Conservation (phyloP, 2,329 filamentous ascomycete species). For the Fusarium hainanense region DNA sequence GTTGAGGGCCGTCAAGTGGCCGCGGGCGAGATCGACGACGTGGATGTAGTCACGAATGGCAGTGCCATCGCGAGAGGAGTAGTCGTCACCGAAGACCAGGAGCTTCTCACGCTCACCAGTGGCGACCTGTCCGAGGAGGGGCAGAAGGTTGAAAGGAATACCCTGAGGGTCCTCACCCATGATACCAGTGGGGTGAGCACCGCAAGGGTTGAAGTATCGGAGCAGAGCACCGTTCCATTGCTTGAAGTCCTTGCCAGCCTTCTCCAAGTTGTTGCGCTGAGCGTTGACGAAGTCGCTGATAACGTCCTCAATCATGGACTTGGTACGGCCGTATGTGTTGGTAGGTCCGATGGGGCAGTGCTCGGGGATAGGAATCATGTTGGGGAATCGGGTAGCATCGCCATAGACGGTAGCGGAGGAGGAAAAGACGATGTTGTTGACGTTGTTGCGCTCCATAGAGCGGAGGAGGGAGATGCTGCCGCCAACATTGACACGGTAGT, state of each 20-base stretch:
- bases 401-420: slow-evolving; percentile 98
- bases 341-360: slow-evolving; percentile 95
- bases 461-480: slow-evolving; percentile 89
- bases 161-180: slow-evolving; percentile 99
- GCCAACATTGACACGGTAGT: slow-evolving; percentile 96
- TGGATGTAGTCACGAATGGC: slow-evolving; percentile 99
- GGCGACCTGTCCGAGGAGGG: slow-evolving; percentile 93
- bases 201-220: slow-evolving; percentile 97
- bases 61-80: slow-evolving; percentile 88
- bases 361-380: slow-evolving; percentile 99
- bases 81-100: slow-evolving; percentile 95
- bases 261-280: slow-evolving; percentile 83
- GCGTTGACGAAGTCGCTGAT: slow-evolving; percentile 92
- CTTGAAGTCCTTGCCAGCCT: slow-evolving; percentile 79
- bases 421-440: slow-evolving; percentile 98
- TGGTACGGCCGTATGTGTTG: slow-evolving; percentile 97
- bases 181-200: slow-evolving; percentile 92
- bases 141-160: slow-evolving; percentile 94
- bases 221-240: slow-evolving; percentile 94
- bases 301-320: slow-evolving; percentile 89
- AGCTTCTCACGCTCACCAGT: slow-evolving; percentile 95
- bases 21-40: slow-evolving; percentile 87
- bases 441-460: slow-evolving; percentile 89
- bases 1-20: slow-evolving; percentile 89
- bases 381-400: slow-evolving; percentile 92